phyloP scores from a whole-genome alignment of 768 basidiomycete species.

The Suillus bovinus region DNA sequence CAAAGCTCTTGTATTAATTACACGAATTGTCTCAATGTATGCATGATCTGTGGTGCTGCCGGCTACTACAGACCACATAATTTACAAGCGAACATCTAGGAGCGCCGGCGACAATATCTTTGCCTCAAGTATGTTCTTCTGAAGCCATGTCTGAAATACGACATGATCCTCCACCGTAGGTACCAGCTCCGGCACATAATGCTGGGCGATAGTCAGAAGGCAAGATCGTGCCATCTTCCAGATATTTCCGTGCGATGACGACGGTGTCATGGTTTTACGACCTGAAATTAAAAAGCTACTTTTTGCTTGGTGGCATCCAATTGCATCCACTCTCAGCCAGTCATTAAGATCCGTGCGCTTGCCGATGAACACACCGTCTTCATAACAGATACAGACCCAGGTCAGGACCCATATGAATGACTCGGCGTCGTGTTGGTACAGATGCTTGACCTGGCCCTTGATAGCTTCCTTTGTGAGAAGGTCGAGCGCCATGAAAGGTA shows the following conservation, averaged over 20 bases:
- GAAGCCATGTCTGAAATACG: not conserved
- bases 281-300: not conserved
- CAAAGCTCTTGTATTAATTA: too few relatives aligned
- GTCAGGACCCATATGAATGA: not conserved
- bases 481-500: too few relatives aligned
- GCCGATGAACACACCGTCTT: accelerated
- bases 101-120: too few relatives aligned
- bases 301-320: not conserved
- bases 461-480: too few relatives aligned
- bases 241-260: not conserved
- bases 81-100: too few relatives aligned
- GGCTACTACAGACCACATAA: too few relatives aligned
- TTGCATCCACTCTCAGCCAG: not conserved
- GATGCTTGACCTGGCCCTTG: not conserved
- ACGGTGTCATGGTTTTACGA: too few relatives aligned
- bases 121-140: not conserved
- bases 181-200: too few relatives aligned
- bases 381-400: not conserved
- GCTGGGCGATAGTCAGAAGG: too few relatives aligned
- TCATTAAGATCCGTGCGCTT: not conserved
- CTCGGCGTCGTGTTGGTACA: not conserved
- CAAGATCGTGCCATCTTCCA: not conserved
- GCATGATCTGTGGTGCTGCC: too few relatives aligned
- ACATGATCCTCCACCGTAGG: too few relatives aligned
- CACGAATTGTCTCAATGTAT: too few relatives aligned